Conservation (phyloP, 164 flowering plant species). For the Dillenia turbinata region DNA sequence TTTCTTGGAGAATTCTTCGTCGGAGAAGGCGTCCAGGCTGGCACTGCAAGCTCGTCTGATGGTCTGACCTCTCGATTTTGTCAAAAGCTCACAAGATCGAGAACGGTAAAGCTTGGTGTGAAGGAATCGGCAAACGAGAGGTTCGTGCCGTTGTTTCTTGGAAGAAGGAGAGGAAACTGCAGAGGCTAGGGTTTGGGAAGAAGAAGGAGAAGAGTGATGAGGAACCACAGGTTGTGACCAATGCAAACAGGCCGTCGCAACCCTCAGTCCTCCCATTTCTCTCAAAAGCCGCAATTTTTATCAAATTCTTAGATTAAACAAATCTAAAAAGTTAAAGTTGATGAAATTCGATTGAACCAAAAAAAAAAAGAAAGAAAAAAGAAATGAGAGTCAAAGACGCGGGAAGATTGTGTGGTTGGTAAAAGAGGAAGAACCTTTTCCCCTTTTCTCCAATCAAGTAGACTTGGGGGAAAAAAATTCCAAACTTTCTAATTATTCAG, state of each 20-base stretch:
- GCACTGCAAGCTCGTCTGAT: constrained; percentile 45
- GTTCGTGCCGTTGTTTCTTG: constrained; percentile 12
- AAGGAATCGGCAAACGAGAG: constrained; percentile 21
- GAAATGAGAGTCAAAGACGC: no score
- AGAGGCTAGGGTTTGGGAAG: constrained; percentile 51
- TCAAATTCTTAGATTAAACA: no score
- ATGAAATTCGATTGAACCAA: no score
- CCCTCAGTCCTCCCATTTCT: constrained; percentile 43
- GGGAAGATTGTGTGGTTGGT: no score
- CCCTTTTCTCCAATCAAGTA: no score
- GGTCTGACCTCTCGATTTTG: constrained; percentile 14
- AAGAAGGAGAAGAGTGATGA: constrained; percentile 28
- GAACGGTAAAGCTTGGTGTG: constrained; percentile 27
- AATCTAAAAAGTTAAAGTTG: no score
- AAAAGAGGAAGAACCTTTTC: no score
- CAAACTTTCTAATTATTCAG: no score
- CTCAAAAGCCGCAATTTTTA: no score
- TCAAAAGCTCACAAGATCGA: constrained; percentile 33
- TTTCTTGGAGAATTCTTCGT: constrained; percentile 58
- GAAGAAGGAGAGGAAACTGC: constrained; percentile 38
- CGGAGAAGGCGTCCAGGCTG: constrained; percentile 48
- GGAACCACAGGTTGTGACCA: constrained; percentile 49
- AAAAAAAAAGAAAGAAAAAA: no score
- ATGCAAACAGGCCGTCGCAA: constrained; percentile 41
- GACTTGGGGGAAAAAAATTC: no score